Conservation (phyloP, 2,329 filamentous ascomycete genomes). For the Fusarium guadeloupense region DNA sequence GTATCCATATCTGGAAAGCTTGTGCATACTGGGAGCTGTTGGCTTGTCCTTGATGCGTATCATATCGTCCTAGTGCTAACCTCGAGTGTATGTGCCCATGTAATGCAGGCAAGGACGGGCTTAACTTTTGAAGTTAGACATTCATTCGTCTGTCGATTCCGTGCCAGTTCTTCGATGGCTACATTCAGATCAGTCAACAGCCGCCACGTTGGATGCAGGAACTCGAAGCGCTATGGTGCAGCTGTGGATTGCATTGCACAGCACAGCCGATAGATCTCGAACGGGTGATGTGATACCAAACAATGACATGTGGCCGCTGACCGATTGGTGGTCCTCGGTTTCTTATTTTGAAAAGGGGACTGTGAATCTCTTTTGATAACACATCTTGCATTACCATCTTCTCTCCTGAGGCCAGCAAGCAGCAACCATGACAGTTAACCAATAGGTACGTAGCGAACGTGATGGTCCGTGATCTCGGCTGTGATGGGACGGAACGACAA, state of each 20-base stretch:
- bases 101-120: slow-evolving; percentile 18
- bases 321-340: slow-evolving; percentile 10
- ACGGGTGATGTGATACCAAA: slow-evolving; percentile 17
- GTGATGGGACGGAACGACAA: slow-evolving; percentile 39
- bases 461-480: slow-evolving; percentile 44
- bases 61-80: background rate
- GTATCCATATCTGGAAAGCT: background rate
- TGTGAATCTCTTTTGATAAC: background rate
- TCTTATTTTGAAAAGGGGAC: background rate
- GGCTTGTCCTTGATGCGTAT: background rate
- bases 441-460: background rate
- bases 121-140: slow-evolving; percentile 23
- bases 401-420: background rate
- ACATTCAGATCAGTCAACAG: slow-evolving; percentile 39
- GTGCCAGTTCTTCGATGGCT: slow-evolving; percentile 22
- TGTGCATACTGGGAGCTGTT: background rate
- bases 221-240: slow-evolving; percentile 36
- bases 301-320: slow-evolving; percentile 13
- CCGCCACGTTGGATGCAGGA: slow-evolving; percentile 45
- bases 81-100: slow-evolving; percentile 12
- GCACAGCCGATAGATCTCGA: slow-evolving; percentile 18
- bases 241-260: slow-evolving; percentile 24
- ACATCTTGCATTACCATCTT: slow-evolving; percentile 12
- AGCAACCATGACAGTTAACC: no score
- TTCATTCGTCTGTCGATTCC: slow-evolving; percentile 27